These are phyloP conservation scores for Picochlorum sp. DNA, from an alignment of 139 green algal genomes.

Conservation along the genomic window DNA sequence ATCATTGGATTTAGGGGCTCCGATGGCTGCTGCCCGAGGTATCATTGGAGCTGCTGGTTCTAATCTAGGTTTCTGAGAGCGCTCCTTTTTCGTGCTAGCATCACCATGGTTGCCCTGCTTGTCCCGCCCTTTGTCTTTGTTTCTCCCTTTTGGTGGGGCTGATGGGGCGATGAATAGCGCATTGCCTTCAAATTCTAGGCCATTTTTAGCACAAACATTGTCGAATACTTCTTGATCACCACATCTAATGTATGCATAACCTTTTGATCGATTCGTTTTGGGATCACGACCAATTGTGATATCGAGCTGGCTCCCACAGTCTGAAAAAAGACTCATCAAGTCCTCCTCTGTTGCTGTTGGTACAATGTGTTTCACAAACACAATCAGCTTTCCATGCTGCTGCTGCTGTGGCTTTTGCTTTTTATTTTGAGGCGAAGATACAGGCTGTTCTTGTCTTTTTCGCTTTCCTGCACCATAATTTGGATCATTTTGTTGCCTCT, in stretches of 20 bases:
- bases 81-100: background rate
- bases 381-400: constrained; percentile 20
- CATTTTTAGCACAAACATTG: constrained; percentile 32
- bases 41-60: too few relatives aligned
- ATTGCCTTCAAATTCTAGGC: constrained; percentile 37
- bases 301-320: constrained; percentile 31
- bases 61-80: background rate
- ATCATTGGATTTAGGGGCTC: constrained; percentile 47
- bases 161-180: constrained; percentile 56
- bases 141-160: constrained; percentile 29
- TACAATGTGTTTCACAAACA: constrained; percentile 42
- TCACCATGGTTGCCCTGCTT: constrained; percentile 1
- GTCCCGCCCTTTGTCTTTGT: background rate
- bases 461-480: constrained; percentile 35
- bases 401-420: background rate
- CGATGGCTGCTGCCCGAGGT: background rate
- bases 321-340: constrained; percentile 44
- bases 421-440: background rate
- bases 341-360: constrained; percentile 18
- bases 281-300: constrained; percentile 42
- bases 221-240: constrained; percentile 35
- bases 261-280: constrained; percentile 31
- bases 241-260: constrained; percentile 81
- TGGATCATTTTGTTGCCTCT: constrained; percentile 58
- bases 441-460: constrained; percentile 4